Evolutionary conservation across 2,329 filamentous ascomycete genomes (phyloP), one percentile per base, ranked within the genome.

Genomic region (Phialophora chinensis): DNA sequence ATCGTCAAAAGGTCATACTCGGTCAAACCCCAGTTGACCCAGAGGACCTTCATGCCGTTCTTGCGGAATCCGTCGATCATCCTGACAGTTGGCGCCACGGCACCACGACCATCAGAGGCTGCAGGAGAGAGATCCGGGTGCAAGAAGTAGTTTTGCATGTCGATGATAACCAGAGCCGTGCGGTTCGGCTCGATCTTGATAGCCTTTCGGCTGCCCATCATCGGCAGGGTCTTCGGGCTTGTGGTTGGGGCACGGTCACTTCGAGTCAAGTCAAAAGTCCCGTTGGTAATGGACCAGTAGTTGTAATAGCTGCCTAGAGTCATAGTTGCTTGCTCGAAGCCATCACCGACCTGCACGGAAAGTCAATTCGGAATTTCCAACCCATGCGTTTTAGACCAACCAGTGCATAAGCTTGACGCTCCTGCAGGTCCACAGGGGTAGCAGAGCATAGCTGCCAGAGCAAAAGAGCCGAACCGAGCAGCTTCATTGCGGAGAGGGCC

Each of bases 11-110:
- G 72, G 70, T 87, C 85, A 14, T 76, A 69, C 20, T 85, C 80
- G 0, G 79, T 84, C 42, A 87, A 75, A 2, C 85, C 85, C 86
- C 85, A 88, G 71, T 85, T 86, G 49, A 86, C 77, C 82, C 83
- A 85, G 14, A 86, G 73, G 12, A 85, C 68, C 72, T 78, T 72
- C 62, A 87, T 80, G 1, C 81, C 83, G 17, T 78, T 76, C 62
- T 79, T 76, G 54, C 85, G 77, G 56, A 83, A 85, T 42, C 78
- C 80, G 6, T 80, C 79, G 27, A 82, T 78, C 7, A 77, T 74
- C 57, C 75, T 73, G 27, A 76, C 67, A 0, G 75, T 76, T 0
- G 75, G 74, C 50, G 77, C 63, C 70, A 78, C 58, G 72, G 84
- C 74, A 69, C 75, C 59, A 77, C 83, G 69, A 68, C 81, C 76